Conservation (phyloP, 768 basidiomycete species). For the Lanmaoa rubissima region DNA sequence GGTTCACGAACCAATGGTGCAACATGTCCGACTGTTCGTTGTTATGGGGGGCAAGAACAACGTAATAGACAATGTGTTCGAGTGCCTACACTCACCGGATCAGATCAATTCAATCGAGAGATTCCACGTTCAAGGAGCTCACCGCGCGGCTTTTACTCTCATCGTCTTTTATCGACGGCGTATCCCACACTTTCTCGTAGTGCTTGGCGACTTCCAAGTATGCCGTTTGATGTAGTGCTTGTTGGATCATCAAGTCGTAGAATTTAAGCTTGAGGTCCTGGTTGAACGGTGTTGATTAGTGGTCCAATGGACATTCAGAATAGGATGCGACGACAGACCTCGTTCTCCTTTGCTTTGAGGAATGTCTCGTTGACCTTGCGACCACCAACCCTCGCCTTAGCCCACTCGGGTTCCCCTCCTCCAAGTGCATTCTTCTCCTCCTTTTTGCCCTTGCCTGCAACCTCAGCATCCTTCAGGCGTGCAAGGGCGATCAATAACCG, state of each 20-base stretch:
- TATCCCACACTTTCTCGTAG: slow-evolving; percentile 97
- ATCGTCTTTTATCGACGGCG: slow-evolving; percentile 89
- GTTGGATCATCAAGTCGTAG: slow-evolving; percentile 95
- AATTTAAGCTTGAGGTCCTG: slow-evolving; percentile 95
- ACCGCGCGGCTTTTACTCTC: slow-evolving; percentile 68
- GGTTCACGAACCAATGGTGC: slow-evolving; percentile 78
- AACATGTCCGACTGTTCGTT: slow-evolving; percentile 99
- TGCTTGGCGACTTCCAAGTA: slow-evolving; percentile 95
- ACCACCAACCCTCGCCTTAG: slow-evolving; percentile 86
- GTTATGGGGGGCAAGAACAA: slow-evolving; percentile 89
- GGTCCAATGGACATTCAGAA: background rate
- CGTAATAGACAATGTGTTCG: slow-evolving; percentile 92
- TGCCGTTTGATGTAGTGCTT: slow-evolving; percentile 77
- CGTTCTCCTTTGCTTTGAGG: slow-evolving; percentile 83
- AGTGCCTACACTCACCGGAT: slow-evolving; percentile 57
- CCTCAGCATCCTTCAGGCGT: slow-evolving; percentile 68
- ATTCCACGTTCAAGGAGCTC: slow-evolving; percentile 24
- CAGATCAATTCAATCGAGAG: background rate
- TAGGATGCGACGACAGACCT: slow-evolving; percentile 49
- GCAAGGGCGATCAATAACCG: slow-evolving; percentile 79
- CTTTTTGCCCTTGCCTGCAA: slow-evolving; percentile 51
- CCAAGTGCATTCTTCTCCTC: slow-evolving; percentile 52
- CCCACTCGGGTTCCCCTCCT: slow-evolving; percentile 88
- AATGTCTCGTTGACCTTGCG: slow-evolving; percentile 94
- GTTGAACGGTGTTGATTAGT: background rate